phyloP scores from a whole-genome alignment of 768 basidiomycete species.

The Neoboletus magnificus region DNA sequence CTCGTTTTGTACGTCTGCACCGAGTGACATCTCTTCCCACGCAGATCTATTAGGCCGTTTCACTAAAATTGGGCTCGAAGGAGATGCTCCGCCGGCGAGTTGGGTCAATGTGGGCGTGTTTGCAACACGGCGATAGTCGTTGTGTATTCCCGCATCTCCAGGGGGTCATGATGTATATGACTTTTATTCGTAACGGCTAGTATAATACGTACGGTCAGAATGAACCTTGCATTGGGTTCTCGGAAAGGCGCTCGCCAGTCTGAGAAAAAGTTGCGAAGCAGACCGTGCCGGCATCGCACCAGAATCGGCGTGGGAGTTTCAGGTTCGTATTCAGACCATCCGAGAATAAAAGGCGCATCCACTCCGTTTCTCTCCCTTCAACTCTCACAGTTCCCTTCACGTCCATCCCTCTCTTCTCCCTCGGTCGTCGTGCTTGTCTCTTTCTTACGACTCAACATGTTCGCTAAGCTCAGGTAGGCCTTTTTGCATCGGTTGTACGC shows the following conservation, averaged over 20 bases:
- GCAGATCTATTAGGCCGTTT: slow-evolving; percentile 32
- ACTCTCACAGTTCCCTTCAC: slow-evolving; percentile 14
- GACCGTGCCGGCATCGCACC: slow-evolving; percentile 21
- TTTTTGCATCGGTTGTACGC: accelerated
- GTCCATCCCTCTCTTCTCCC: slow-evolving; percentile 15
- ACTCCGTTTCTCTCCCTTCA: background rate
- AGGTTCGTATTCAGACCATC: slow-evolving; percentile 3
- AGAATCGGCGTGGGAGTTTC: slow-evolving; percentile 21
- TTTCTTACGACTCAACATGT: slow-evolving; percentile 41
- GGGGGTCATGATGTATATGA: background rate
- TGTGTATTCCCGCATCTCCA: slow-evolving; percentile 6
- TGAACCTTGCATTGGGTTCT: slow-evolving; percentile 4
- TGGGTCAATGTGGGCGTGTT: background rate
- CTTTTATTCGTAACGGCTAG: background rate
- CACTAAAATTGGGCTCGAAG: background rate
- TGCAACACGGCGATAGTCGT: background rate
- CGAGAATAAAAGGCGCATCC: slow-evolving; percentile 22
- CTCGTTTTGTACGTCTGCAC: background rate
- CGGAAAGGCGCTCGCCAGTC: background rate
- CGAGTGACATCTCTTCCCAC: slow-evolving; percentile 16
- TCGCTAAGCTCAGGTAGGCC: slow-evolving; percentile 46
- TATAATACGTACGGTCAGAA: slow-evolving; percentile 8
- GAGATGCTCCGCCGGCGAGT: background rate
- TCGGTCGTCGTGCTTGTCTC: background rate
- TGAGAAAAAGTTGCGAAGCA: slow-evolving; percentile 14